Conservation (phyloP, 805 yeast genomes). For the Yarrowia sp. region DNA sequence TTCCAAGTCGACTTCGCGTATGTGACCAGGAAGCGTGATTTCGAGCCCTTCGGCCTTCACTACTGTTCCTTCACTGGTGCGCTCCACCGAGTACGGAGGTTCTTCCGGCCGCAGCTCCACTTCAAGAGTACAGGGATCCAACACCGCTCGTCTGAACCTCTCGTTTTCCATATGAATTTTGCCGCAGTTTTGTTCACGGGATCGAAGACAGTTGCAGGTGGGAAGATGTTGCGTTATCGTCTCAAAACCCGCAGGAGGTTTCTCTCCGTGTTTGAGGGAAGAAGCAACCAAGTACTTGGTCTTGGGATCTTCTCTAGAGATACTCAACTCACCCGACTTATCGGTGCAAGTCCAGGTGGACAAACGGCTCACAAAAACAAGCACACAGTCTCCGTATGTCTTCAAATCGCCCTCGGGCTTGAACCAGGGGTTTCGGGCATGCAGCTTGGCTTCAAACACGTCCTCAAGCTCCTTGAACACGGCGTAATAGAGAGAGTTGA, state of each 20-base stretch:
- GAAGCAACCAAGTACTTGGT: too few species aligned
- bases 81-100: too few species aligned
- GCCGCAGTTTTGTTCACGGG: too few species aligned
- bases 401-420: not conserved
- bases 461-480: not conserved
- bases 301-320: too few species aligned
- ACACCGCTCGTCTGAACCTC: not conserved
- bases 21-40: not conserved
- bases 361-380: not conserved
- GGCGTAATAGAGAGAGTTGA: not conserved
- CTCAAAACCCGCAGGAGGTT: not conserved
- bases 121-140: not conserved
- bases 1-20: not conserved
- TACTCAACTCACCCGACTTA: too few species aligned
- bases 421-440: not conserved
- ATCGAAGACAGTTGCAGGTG: too few species aligned
- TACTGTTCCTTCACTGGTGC: not conserved
- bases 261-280: not conserved
- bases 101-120: too few species aligned
- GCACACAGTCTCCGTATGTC: not conserved
- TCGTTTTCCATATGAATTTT: too few species aligned
- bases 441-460: not conserved
- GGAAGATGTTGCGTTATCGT: too few species aligned
- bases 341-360: not conserved
- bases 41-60: not conserved